phyloP scores from a whole-genome alignment of 805 yeast genomes.

The Ogataea henricii region DNA sequence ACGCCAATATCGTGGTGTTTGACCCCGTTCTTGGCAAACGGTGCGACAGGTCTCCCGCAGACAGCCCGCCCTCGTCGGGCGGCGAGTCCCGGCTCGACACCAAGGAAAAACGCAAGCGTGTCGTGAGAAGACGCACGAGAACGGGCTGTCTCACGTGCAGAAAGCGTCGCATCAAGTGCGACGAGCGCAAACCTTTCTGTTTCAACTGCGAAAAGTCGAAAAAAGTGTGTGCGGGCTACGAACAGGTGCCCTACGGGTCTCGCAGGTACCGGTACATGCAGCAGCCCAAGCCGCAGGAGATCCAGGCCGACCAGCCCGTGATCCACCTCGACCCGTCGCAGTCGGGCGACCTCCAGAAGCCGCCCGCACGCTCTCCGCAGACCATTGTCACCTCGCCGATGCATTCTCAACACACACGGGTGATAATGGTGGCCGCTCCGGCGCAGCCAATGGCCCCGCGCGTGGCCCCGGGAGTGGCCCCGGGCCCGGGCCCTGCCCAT shows the following conservation, averaged over 20 bases:
- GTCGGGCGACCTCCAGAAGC: background rate
- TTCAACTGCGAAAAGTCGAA: constrained; percentile 65
- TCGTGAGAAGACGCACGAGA: constrained; percentile 62
- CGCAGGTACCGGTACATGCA: constrained; percentile 30
- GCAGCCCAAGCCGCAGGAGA: constrained; percentile 26
- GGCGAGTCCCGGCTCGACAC: constrained; percentile 12
- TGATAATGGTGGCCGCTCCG: background rate
- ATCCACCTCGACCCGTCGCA: constrained; percentile 14
- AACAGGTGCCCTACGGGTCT: constrained; percentile 38
- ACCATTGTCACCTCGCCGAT: constrained; percentile 1
- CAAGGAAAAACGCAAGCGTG: constrained; percentile 40
- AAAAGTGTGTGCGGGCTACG: constrained; percentile 71
- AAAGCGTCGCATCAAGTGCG: constrained; percentile 71
- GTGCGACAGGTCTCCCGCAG: background rate
- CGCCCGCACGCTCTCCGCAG: background rate
- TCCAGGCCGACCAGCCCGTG: constrained; percentile 16
- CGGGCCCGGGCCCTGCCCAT: background rate
- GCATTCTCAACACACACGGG: constrained; percentile 3
- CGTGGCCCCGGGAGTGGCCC: too few species aligned
- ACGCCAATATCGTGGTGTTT: background rate
- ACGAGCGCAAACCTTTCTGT: constrained; percentile 71
- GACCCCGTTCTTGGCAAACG: constrained; percentile 18
- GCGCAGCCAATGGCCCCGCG: too few species aligned
- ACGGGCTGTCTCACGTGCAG: constrained; percentile 79
- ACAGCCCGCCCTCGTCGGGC: constrained; percentile 2